Conservation (phyloP, 345 rosid genomes). For the Bruguiera parviflora region DNA sequence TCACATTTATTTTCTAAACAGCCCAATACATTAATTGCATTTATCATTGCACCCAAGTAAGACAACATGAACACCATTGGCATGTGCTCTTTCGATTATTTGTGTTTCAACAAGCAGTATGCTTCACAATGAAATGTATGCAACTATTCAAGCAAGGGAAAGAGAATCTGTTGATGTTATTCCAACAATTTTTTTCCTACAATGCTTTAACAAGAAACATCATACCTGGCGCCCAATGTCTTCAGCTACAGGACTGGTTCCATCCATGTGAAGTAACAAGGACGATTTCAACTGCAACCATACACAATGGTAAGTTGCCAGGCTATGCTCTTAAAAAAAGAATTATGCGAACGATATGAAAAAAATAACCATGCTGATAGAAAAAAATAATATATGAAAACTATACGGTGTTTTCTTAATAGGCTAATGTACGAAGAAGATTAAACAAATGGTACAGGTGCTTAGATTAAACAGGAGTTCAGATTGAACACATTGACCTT, state of each 20-base stretch:
- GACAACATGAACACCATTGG: no score
- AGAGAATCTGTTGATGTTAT: no score
- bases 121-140: not conserved
- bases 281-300: conserved; percentile 83
- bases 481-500: not conserved
- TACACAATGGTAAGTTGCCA: not conserved
- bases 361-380: not conserved
- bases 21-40: no score
- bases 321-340: not conserved
- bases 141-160: not conserved
- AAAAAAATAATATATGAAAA: not conserved
- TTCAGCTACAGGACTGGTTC: conserved; percentile 91
- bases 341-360: no score
- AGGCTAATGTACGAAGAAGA: not conserved
- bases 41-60: no score
- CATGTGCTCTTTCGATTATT: not conserved
- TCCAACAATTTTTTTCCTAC: not conserved
- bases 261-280: conserved; percentile 89
- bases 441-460: not conserved
- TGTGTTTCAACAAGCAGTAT: not conserved
- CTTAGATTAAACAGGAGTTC: not conserved
- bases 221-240: conserved; percentile 98
- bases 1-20: no score
- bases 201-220: not conserved
- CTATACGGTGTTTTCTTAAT: no score